phyloP scores from a whole-genome alignment of 306 rosid species.

The Cucumis hystrix region DNA sequence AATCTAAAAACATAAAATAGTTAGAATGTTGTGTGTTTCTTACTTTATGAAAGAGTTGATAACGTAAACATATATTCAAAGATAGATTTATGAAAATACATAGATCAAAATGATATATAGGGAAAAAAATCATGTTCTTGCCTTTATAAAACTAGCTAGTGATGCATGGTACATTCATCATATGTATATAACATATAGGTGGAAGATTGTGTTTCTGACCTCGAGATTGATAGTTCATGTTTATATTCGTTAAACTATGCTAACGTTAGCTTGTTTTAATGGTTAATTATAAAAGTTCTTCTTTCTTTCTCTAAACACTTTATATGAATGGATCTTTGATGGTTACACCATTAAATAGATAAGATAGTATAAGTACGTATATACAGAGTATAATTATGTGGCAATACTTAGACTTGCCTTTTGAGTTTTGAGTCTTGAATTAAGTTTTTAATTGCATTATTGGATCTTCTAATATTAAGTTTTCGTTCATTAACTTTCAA shows the following conservation, averaged over 20 bases:
- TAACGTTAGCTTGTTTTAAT: no score
- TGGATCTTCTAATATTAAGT: background rate
- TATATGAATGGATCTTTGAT: background rate
- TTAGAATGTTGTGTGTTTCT: background rate
- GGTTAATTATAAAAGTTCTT: background rate
- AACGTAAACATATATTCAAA: background rate
- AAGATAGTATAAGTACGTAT: background rate
- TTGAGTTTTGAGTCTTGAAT: background rate
- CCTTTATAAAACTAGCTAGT: no score
- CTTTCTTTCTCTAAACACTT: background rate
- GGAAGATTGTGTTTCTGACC: no score
- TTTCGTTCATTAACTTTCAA: background rate
- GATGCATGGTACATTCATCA: no score
- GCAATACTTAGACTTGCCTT: background rate
- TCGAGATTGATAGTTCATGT: no score
- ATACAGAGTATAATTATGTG: background rate
- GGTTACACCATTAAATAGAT: background rate
- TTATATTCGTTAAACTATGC: no score
- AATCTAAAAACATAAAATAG: no score
- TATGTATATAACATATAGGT: no score
- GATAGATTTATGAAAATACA: background rate
- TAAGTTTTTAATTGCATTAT: no score
- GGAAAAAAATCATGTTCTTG: background rate
- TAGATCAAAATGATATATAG: background rate
- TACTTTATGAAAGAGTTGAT: background rate